These are phyloP conservation scores for Geoglossum glabrum DNA, from an alignment of 495 filamentous ascomycete genomes.

Conservation along the genomic window DNA sequence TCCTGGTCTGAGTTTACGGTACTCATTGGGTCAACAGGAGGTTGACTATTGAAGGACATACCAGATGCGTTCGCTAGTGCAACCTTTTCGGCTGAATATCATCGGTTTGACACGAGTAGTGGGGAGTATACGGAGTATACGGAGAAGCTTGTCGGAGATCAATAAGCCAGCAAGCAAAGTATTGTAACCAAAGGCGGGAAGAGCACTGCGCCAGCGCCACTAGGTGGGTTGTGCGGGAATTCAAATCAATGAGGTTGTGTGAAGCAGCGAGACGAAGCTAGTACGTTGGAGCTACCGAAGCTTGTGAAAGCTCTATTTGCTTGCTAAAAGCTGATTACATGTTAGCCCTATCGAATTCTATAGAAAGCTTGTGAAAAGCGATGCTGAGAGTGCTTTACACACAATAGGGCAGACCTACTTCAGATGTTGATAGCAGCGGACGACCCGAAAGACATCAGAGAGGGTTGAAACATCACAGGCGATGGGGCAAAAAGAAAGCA, in stretches of 20 bases:
- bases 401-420: not conserved
- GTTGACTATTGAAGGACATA: not conserved
- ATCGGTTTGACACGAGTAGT: no score
- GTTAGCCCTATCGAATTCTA: not conserved
- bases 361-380: not conserved
- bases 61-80: not conserved
- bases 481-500: no score
- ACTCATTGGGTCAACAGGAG: not conserved
- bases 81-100: not conserved
- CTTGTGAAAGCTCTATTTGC: not conserved
- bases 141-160: no score
- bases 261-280: not conserved
- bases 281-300: not conserved
- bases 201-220: no score
- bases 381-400: not conserved
- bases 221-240: no score
- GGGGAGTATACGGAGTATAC: no score
- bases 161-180: no score
- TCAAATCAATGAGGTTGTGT: not conserved
- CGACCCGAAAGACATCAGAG: no score
- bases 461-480: no score
- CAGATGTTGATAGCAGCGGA: not conserved
- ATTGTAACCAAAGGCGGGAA: no score
- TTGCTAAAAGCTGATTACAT: not conserved
- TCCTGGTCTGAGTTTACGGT: not conserved